These are phyloP conservation scores for Quercus phellos DNA, from an alignment of 331 rosid genomes.

Conservation along the genomic window DNA sequence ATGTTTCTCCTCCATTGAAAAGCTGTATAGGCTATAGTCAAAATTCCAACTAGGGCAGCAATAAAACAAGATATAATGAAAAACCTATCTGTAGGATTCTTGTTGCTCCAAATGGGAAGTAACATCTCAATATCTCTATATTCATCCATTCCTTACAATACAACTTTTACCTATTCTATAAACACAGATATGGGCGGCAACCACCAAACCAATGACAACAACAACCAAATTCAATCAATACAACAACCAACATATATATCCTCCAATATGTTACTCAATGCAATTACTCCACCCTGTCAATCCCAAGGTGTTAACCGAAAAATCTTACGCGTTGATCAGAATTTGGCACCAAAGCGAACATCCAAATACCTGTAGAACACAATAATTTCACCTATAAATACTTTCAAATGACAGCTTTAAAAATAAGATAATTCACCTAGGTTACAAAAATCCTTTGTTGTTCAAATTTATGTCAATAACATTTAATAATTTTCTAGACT, in stretches of 20 bases:
- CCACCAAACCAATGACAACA: constrained; percentile 9
- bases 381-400: neutral
- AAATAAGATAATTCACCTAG: neutral
- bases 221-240: constrained; percentile 4
- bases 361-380: constrained; percentile 25
- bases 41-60: constrained; percentile 84
- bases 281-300: constrained; percentile 15
- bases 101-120: constrained; percentile 66
- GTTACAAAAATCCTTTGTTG: neutral
- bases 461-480: neutral
- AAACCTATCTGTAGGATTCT: constrained; percentile 73
- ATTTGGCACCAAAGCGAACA: neutral
- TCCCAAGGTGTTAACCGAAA: neutral
- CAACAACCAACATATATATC: neutral
- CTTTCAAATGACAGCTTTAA: neutral
- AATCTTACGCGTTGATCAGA: neutral
- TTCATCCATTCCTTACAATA: constrained; percentile 61
- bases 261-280: constrained; percentile 13
- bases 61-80: constrained; percentile 59
- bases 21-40: constrained; percentile 84
- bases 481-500: too few relatives aligned
- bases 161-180: neutral
- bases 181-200: neutral
- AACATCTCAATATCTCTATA: constrained; percentile 61
- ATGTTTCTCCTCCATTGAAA: constrained; percentile 98